phyloP scores from a whole-genome alignment of 148 eudicot species.

The Rheum nobile region DNA sequence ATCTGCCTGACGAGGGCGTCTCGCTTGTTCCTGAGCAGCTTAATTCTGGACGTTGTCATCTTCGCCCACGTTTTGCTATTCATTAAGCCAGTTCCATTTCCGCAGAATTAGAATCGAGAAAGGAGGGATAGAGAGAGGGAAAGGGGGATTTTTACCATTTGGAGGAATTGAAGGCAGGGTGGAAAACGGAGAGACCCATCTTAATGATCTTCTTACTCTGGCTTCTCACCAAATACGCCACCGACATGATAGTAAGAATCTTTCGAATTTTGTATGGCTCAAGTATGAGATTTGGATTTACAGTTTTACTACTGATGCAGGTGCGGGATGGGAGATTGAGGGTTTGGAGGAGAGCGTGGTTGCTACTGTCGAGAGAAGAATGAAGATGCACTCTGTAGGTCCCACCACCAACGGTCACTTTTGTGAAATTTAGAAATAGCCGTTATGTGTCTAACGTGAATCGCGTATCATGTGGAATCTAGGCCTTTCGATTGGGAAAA shows the following conservation, averaged over 20 bases:
- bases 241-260: conserved; percentile 21
- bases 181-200: conserved; percentile 37
- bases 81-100: neutral
- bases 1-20: conserved; percentile 60
- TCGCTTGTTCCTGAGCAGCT: conserved; percentile 81
- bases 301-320: too few species aligned
- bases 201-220: conserved; percentile 47
- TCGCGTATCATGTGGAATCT: too few species aligned
- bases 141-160: conserved; percentile 40
- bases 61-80: conserved; percentile 77
- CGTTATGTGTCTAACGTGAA: too few species aligned
- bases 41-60: conserved; percentile 77
- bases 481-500: too few species aligned
- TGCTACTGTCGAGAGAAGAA: too few species aligned
- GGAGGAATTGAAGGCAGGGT: conserved; percentile 62
- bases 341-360: too few species aligned
- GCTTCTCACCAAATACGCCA: conserved; percentile 23
- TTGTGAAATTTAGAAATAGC: too few species aligned
- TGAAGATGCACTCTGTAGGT: too few species aligned
- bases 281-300: too few species aligned
- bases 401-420: too few species aligned
- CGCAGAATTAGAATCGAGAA: neutral
- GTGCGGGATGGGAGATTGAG: too few species aligned
- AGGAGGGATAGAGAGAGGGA: neutral
- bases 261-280: too few species aligned